Evolutionary conservation across 2,329 filamentous ascomycete genomes (phyloP), one percentile per base, ranked within the genome.

Genomic region (Metarhizium album): DNA sequence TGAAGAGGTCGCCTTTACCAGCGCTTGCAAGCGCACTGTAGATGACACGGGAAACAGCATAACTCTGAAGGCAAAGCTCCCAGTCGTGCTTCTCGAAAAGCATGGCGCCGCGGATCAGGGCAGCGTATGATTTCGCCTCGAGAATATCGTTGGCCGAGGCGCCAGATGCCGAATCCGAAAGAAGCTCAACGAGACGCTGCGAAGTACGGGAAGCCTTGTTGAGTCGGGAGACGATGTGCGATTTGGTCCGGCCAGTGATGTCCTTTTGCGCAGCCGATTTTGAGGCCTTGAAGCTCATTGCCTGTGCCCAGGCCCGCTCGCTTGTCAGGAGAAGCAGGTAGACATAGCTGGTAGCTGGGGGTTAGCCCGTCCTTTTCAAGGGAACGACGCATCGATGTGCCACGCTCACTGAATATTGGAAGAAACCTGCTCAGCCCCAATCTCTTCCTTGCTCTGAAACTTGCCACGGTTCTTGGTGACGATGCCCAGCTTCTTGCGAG

Each of bases 251-350:
- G 53, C 90, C 86, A 27, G 83, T 80, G 56, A 95, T 86, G 46
- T 83, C 84, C 66, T 88, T 87, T 54, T 84, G 82, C 59, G 93
- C 88, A 59, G 86, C 79, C 38, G 87, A 80, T 64, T 94, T 88
- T 20, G 81, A 74, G 3, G 88, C 80, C 69, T 95, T 96, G 78
- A 96, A 89, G 64, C 86, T 83, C 90, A 97, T 94, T 52, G 90
- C 91, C 67, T 95, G 85, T 37, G 93, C 91, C 88, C 90, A 97
- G 48, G 90, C 88, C 56, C 93, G 81, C 72, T 98, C 93, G 54
- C 90, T 83, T 38, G 83, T 87, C 62, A 96, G 81, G 51, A 98
- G 76, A 31, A 91, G 75, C n/a, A 96, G 75, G 58, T 86, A 77
- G 46, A 84, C 79, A 69, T 83, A 87, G 67, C 88, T 94, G 59